Percentiles rank a stretch among this genome's conserved stretches.
Conservation (phyloP, 371 early-diverging fungal species). For the Mortierella sp. region DNA sequence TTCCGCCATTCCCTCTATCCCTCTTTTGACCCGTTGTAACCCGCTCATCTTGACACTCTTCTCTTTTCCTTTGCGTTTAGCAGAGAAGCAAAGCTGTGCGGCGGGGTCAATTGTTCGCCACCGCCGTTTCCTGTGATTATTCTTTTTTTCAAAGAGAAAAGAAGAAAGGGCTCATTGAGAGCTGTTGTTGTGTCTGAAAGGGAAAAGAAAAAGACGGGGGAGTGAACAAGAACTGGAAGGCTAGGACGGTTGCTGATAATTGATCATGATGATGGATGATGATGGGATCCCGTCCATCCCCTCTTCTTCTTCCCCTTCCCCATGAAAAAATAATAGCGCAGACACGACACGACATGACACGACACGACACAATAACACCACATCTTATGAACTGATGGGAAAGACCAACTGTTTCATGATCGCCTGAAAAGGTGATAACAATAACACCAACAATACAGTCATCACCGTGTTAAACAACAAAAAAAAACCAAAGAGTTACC, state of each 20-base stretch:
- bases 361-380: background rate
- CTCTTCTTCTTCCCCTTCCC: background rate
- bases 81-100: background rate
- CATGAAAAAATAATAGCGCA: background rate
- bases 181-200: background rate
- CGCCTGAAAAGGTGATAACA: background rate
- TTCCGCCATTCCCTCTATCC: background rate
- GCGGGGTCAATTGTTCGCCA: background rate
- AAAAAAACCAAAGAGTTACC: constrained; percentile 48
- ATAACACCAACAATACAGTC: background rate
- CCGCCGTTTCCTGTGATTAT: background rate
- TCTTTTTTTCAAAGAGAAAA: background rate
- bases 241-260: background rate
- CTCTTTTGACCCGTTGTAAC: background rate
- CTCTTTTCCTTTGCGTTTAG: background rate
- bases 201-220: background rate
- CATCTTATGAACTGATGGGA: background rate
- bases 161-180: background rate
- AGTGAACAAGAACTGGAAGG: background rate
- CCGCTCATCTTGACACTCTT: background rate
- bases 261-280: background rate
- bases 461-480: background rate
- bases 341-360: background rate
- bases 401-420: background rate
- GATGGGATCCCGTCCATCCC: background rate